A percentile compares a stretch with the other conserved stretches of the same genome.
Evolutionary conservation across 2,329 filamentous ascomycete genomes (phyloP).

Genomic region (Corniculantispora saksenae): DNA sequence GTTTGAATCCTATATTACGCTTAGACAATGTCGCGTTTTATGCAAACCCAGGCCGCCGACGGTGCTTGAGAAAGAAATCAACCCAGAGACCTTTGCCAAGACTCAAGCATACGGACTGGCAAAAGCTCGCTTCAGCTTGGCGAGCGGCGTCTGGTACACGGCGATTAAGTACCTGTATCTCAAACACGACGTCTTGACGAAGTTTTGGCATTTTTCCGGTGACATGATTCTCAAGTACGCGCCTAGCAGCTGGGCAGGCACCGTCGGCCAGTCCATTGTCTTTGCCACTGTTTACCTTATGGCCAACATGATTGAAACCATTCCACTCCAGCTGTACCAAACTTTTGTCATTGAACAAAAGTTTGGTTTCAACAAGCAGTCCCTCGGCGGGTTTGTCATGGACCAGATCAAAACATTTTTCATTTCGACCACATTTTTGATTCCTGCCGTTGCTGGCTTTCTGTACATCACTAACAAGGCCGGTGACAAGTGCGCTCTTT

Average conservation of each 20-base stretch:
- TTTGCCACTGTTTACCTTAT: constrained; percentile 87
- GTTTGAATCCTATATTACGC: constrained; percentile 84
- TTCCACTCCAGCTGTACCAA: constrained; percentile 85
- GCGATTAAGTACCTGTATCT: constrained; percentile 86
- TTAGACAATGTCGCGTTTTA: constrained; percentile 87
- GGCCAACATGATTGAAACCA: constrained; percentile 73
- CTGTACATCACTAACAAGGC: constrained; percentile 91
- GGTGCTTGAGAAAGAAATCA: constrained; percentile 84
- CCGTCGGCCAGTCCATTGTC: constrained; percentile 89
- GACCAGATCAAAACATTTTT: constrained; percentile 91
- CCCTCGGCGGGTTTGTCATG: constrained; percentile 78
- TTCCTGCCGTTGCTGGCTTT: constrained; percentile 87
- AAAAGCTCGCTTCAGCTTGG: constrained; percentile 85
- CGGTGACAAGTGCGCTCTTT: constrained; percentile 94
- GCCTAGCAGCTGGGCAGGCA: constrained; percentile 69
- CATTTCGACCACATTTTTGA: constrained; percentile 74
- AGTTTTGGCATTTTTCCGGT: constrained; percentile 84
- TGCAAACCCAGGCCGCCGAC: constrained; percentile 78
- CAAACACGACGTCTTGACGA: constrained; percentile 85
- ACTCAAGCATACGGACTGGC: constrained; percentile 93
- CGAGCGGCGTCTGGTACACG: constrained; percentile 79
- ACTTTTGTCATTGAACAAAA: constrained; percentile 95
- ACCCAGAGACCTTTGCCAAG: constrained; percentile 88
- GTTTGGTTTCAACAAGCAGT: constrained; percentile 99
- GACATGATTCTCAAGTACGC: constrained; percentile 70